Evolutionary conservation across 345 rosid species (phyloP).

Genomic region (Arabis hirsuta): DNA sequence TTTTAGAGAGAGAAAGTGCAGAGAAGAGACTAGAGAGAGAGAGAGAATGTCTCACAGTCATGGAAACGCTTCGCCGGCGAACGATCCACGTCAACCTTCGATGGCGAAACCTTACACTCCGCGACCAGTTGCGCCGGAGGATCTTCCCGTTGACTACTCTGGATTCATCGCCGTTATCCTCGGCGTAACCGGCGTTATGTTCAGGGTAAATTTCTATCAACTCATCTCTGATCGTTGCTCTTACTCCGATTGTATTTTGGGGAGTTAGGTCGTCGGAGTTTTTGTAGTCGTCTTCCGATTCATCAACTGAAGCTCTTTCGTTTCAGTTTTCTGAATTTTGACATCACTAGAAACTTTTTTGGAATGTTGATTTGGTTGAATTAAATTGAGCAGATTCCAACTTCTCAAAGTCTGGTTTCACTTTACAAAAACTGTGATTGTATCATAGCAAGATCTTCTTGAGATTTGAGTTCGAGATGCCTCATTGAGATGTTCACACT

Average conservation of each 20-base stretch:
- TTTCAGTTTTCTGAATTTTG: background rate
- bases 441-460: slow-evolving; percentile 4
- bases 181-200: slow-evolving; percentile 94
- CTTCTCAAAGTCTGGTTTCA: background rate
- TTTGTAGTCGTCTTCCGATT: background rate
- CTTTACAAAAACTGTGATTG: slow-evolving; percentile 8
- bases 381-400: background rate
- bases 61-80: slow-evolving; percentile 55
- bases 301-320: slow-evolving; percentile 12
- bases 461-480: background rate
- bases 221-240: slow-evolving; percentile 14
- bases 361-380: background rate
- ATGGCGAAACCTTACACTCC: slow-evolving; percentile 73
- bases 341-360: background rate
- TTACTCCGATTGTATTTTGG: slow-evolving; percentile 16
- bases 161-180: slow-evolving; percentile 92
- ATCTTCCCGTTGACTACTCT: slow-evolving; percentile 92
- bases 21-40: slow-evolving; percentile 8
- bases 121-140: slow-evolving; percentile 62
- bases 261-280: slow-evolving; percentile 14
- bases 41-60: slow-evolving; percentile 59
- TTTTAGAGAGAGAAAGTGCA: background rate
- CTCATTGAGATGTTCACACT: background rate
- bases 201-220: slow-evolving; percentile 58
- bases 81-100: slow-evolving; percentile 88